Percentiles rank a stretch among this genome's conserved stretches.
These are phyloP conservation scores for Pelagomonas calceolata DNA, from an alignment of 108 stramenopile genomes.

Conservation along the genomic window DNA sequence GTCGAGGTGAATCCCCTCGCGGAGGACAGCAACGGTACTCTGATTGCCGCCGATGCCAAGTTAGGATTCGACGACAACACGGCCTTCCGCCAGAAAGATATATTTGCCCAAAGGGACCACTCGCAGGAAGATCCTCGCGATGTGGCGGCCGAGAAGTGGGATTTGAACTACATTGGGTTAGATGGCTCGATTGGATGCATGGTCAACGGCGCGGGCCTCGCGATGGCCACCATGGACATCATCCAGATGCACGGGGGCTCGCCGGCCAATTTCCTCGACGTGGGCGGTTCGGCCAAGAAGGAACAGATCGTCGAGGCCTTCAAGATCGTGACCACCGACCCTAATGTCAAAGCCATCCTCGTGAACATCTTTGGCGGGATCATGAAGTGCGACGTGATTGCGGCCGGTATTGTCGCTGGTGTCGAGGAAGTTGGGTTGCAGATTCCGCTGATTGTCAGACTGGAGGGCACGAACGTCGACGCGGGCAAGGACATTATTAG, in stretches of 20 bases:
- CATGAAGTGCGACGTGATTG: conserved; percentile 90
- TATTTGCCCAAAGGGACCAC: conserved; percentile 59
- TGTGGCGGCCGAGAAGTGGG: conserved; percentile 55
- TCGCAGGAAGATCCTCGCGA: conserved; percentile 77
- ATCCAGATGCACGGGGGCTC: conserved; percentile 79
- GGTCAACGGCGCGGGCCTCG: conserved; percentile 92
- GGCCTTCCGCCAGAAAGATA: conserved; percentile 59
- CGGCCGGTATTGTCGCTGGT: conserved; percentile 71
- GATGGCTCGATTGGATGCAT: conserved; percentile 93
- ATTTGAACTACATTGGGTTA: conserved; percentile 92
- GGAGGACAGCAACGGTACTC: conserved; percentile 47
- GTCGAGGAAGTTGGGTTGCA: conserved; percentile 62
- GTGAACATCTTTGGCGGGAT: conserved; percentile 96
- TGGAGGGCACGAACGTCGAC: conserved; percentile 86
- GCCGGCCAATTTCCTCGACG: conserved; percentile 94
- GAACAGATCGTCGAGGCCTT: conserved; percentile 63
- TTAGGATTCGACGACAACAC: conserved; percentile 85
- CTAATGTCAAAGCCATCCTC: conserved; percentile 65
- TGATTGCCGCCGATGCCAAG: conserved; percentile 77
- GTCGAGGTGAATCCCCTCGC: conserved; percentile 88
- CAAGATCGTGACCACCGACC: conserved; percentile 58
- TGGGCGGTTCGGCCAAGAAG: conserved; percentile 70
- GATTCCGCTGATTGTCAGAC: conserved; percentile 75
- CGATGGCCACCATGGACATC: conserved; percentile 93
- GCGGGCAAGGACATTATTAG: conserved; percentile 67